Percentiles rank a stretch among this genome's conserved stretches.
phyloP scores from a whole-genome alignment of 106 monocot species.

The Platanthera guangdongensis region DNA sequence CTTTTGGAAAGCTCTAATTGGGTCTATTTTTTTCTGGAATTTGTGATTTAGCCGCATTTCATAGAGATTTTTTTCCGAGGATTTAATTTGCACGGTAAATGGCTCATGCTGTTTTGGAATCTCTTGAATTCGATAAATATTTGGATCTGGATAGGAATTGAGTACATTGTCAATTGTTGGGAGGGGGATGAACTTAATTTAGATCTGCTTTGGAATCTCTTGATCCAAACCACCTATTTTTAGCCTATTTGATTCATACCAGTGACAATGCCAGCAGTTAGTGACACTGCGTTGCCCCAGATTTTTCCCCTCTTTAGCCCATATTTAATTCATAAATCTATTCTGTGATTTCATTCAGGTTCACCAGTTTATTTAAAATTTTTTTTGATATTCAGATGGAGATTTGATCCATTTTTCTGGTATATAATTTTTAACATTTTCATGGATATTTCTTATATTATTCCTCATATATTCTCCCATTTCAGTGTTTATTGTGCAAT shows the following conservation, averaged over 20 bases:
- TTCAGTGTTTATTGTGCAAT: neutral
- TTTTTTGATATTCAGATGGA: too few species aligned
- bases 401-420: neutral
- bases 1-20: neutral
- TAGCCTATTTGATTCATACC: neutral
- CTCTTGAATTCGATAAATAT: neutral
- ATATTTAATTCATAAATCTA: too few species aligned
- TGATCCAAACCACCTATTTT: neutral
- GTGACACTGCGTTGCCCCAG: neutral
- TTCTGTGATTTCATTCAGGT: too few species aligned
- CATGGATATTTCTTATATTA: neutral
- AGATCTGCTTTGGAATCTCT: neutral
- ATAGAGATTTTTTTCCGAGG: neutral
- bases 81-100: neutral
- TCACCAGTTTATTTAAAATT: too few species aligned
- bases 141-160: neutral
- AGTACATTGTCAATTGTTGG: neutral
- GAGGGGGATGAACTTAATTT: neutral
- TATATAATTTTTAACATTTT: neutral
- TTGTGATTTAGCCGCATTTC: neutral
- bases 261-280: neutral
- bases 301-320: too few species aligned
- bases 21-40: neutral
- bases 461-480: neutral
- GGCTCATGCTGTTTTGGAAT: neutral